Evolutionary conservation across 306 rosid genomes (phyloP), one percentile per base, ranked within the genome.

Genomic region (Cicer arietinum): DNA sequence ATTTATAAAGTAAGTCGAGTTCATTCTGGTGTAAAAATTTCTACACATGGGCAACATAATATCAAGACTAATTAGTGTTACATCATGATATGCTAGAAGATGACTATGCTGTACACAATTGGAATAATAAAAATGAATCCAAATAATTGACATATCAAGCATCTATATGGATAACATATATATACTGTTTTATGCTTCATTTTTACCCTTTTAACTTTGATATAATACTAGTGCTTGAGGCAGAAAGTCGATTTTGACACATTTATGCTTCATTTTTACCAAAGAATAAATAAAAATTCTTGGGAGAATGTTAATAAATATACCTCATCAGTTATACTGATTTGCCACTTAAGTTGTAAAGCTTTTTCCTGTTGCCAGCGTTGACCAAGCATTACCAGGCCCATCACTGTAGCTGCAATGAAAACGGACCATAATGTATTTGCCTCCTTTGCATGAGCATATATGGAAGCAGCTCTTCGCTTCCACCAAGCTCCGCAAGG

Each of bases 401-500:
- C 88, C 99, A 92, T 88, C 66, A 95, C 91, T 44, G 99, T 90
- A 75, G 99, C 98, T 45, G 97, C 98, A 68, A 95, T 41, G 69
- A 95, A 86, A 73, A 95, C 79, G 30, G 99, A 95, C 99, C 99
- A 95, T 66, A 83, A 83, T 63, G 97, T 76, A 79, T 88, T 92
- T 62, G 99, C 86, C 35, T 95, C 96, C 84, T 90, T 95, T 7
- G 98, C 99, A 60, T 90, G 93, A 80, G 93, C 80, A 85, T 92
- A 95, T 50, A 92, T 73, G 67, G 96, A 87, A 66, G 90, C 85
- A 83, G 98, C 98, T 79, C 92, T 86, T 79, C 96, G 83, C 84
- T 86, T 95, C 99, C 99, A 95, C 99, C 99, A 95, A 68, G 94
- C 98, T 83, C 93, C 97, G 77, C 98, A 88, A 13, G 98, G 96